phyloP scores from a whole-genome alignment of 2,329 filamentous ascomycete genomes.

The Aspergillus bombycis region DNA sequence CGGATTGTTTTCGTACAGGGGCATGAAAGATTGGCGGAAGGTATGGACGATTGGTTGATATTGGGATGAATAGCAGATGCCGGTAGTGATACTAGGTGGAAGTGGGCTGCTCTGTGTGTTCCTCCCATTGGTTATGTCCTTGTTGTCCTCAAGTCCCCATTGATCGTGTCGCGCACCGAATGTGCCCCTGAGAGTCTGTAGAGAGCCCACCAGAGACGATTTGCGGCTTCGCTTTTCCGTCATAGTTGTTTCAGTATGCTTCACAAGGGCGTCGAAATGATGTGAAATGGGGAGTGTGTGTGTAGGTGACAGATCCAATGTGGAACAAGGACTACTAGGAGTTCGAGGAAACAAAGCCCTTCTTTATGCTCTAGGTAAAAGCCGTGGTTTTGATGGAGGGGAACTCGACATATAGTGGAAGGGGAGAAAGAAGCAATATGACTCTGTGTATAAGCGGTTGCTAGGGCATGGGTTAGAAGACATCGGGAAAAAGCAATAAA shows the following conservation, averaged over 20 bases:
- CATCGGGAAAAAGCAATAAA: background rate
- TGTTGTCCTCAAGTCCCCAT: background rate
- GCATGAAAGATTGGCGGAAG: background rate
- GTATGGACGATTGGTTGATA: background rate
- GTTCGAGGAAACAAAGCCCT: background rate
- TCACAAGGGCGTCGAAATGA: background rate
- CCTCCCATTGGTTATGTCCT: background rate
- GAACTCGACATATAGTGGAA: background rate
- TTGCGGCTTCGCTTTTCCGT: slow-evolving; percentile 17
- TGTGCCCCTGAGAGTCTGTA: slow-evolving; percentile 26
- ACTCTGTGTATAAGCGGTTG: background rate
- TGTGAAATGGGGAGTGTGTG: background rate
- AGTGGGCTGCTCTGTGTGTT: background rate
- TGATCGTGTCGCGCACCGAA: slow-evolving; percentile 12
- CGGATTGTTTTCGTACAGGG: background rate
- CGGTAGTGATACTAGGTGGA: background rate
- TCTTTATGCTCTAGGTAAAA: background rate
- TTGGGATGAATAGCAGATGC: background rate
- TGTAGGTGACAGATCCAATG: background rate
- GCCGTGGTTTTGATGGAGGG: background rate
- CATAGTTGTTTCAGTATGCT: slow-evolving; percentile 9
- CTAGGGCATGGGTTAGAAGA: background rate
- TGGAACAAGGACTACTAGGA: background rate
- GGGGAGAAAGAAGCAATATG: background rate
- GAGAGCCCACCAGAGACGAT: slow-evolving; percentile 19